These are phyloP conservation scores for Iris pallida DNA, from an alignment of 116 monocot genomes.

Conservation along the genomic window DNA sequence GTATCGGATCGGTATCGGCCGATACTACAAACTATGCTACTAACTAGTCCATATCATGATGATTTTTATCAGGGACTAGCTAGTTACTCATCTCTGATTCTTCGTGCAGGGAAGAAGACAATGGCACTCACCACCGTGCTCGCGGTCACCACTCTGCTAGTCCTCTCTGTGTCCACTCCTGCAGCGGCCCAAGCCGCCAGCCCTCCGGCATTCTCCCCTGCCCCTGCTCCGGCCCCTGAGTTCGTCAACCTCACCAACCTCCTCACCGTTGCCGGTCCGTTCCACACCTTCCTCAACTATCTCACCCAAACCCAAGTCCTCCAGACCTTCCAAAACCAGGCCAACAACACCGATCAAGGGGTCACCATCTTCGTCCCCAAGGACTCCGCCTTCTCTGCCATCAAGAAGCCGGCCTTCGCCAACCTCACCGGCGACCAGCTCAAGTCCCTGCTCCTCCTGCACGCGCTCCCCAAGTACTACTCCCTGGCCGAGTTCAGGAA, in stretches of 20 bases:
- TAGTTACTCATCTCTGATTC: neutral
- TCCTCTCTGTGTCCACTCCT: conserved; percentile 5
- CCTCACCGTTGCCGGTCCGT: conserved; percentile 64
- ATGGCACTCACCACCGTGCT: conserved; percentile 12
- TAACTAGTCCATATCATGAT: too few species aligned
- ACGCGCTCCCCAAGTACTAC: conserved; percentile 73
- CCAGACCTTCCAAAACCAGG: conserved; percentile 73
- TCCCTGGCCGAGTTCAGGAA: conserved; percentile 63
- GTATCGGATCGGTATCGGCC: too few species aligned
- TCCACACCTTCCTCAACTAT: conserved; percentile 62
- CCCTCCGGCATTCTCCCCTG: conserved; percentile 8
- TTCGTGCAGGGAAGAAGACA: conserved; percentile 1
- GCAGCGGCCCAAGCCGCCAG: conserved; percentile 8
- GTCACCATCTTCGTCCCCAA: conserved; percentile 76
- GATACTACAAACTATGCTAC: too few species aligned
- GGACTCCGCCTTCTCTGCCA: conserved; percentile 53
- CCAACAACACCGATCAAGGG: conserved; percentile 60
- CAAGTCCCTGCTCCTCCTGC: conserved; percentile 62
- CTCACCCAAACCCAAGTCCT: conserved; percentile 46
- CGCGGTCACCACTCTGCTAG: conserved; percentile 6
- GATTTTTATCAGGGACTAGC: neutral
- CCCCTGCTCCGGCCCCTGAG: conserved; percentile 39
- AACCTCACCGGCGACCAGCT: conserved; percentile 71
- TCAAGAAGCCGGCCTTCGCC: conserved; percentile 47
- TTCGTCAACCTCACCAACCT: conserved; percentile 56